Evolutionary conservation across 2,329 filamentous ascomycete genomes (phyloP).

Genomic region (Zymoseptoria passerinii): DNA sequence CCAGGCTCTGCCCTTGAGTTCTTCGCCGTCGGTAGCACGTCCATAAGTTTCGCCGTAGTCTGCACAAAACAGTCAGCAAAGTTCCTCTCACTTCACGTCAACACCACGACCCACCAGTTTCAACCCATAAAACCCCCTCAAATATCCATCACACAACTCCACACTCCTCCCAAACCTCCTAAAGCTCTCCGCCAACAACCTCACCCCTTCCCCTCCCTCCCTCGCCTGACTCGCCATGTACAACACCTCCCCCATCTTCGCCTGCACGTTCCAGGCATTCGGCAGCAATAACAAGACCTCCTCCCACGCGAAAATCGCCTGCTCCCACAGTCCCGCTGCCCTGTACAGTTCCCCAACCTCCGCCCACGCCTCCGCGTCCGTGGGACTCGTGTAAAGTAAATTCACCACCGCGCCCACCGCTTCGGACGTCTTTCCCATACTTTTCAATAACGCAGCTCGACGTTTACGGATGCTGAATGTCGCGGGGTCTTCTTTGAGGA

Average conservation of each 20-base stretch:
- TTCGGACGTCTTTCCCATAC: constrained; percentile 60
- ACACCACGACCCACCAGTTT: constrained; percentile 49
- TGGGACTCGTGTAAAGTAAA: constrained; percentile 75
- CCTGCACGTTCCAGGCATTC: constrained; percentile 96
- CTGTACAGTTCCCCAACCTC: constrained; percentile 85
- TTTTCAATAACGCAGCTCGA: constrained; percentile 68
- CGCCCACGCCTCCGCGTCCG: constrained; percentile 86
- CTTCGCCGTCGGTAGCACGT: constrained; percentile 17
- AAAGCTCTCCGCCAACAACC: constrained; percentile 58
- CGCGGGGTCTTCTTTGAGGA: constrained; percentile 63
- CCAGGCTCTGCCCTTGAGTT: constrained; percentile 30
- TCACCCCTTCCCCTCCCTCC: constrained; percentile 27
- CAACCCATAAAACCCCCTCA: constrained; percentile 86
- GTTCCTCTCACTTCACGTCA: not conserved
- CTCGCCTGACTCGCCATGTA: constrained; percentile 45
- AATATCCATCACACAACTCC: constrained; percentile 86
- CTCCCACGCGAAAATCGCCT: constrained; percentile 81
- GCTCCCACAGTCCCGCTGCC: constrained; percentile 65
- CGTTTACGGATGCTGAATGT: constrained; percentile 84
- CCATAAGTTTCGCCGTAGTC: constrained; percentile 19
- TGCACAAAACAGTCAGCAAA: constrained; percentile 15
- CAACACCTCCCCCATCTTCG: constrained; percentile 72
- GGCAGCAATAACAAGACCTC: constrained; percentile 80
- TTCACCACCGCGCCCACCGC: constrained; percentile 66
- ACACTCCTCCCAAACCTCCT: constrained; percentile 84